Conservation (phyloP, 2,329 filamentous ascomycete species). For the Tolypocladium guangdongense region DNA sequence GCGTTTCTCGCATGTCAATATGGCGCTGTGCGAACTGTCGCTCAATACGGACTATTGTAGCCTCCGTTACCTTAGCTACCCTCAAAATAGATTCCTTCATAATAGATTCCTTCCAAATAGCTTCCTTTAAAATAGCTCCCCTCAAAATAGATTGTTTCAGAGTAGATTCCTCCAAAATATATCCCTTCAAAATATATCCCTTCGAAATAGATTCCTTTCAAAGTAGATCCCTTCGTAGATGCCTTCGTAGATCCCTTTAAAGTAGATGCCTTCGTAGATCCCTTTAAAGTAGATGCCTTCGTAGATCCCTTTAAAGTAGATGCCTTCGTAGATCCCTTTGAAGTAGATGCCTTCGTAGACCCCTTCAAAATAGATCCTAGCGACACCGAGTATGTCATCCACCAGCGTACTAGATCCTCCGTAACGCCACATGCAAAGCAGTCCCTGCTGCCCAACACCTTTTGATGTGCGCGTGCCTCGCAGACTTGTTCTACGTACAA, state of each 20-base stretch:
- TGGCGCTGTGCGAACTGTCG: background rate
- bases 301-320: too few relatives aligned
- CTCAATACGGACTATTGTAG: slow-evolving; percentile 12
- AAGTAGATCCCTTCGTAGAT: slow-evolving; percentile 10
- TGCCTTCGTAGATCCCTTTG: too few relatives aligned
- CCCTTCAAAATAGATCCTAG: slow-evolving; percentile 10
- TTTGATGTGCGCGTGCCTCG: slow-evolving; percentile 35
- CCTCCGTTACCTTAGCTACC: slow-evolving; percentile 14
- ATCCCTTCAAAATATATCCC: slow-evolving; percentile 11
- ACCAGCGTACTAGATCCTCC: slow-evolving; percentile 12
- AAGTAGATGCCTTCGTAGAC: too few relatives aligned
- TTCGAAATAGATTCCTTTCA: slow-evolving; percentile 8
- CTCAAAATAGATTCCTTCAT: slow-evolving; percentile 11
- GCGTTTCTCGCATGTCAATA: background rate
- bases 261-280: slow-evolving; percentile 12
- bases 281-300: slow-evolving; percentile 8
- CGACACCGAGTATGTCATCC: slow-evolving; percentile 15
- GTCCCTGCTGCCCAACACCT: slow-evolving; percentile 27
- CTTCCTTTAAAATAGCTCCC: too few relatives aligned
- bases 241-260: too few relatives aligned
- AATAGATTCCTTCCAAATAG: too few relatives aligned
- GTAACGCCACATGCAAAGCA: slow-evolving; percentile 17
- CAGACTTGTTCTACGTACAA: slow-evolving; percentile 28
- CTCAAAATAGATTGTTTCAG: slow-evolving; percentile 5
- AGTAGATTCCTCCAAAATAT: too few relatives aligned